Conservation (phyloP, 495 filamentous ascomycete species). For the Neurospora sp. region DNA sequence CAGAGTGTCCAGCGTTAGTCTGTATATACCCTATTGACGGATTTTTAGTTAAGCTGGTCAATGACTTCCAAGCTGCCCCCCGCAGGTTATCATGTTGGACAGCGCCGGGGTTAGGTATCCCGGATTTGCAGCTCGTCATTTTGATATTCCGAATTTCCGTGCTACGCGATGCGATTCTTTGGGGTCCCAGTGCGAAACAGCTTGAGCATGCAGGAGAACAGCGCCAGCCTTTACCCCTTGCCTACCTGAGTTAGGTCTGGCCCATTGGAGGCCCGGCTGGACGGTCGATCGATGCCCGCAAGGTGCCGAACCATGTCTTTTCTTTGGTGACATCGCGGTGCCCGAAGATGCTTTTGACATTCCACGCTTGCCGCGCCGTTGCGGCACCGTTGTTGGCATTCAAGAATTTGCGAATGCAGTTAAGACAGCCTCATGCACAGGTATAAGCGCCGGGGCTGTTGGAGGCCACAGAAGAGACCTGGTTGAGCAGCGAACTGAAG, state of each 20-base stretch:
- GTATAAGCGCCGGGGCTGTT: background rate
- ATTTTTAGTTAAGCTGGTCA: background rate
- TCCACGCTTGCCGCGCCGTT: background rate
- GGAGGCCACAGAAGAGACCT: background rate
- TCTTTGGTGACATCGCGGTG: background rate
- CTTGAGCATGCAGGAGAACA: background rate
- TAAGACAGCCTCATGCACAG: background rate
- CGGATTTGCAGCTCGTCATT: background rate
- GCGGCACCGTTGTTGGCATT: background rate
- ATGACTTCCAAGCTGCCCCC: background rate
- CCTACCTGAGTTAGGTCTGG: background rate
- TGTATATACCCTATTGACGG: background rate
- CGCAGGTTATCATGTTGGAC: background rate
- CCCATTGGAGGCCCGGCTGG: background rate
- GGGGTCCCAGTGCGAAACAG: background rate
- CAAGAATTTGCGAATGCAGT: background rate
- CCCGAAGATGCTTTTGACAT: background rate
- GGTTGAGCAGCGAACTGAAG: background rate
- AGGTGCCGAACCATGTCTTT: background rate
- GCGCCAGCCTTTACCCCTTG: background rate
- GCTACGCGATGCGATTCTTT: background rate
- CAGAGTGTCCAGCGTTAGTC: background rate
- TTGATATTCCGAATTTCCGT: background rate
- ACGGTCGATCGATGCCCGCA: background rate
- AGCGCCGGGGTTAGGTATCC: background rate